These are phyloP conservation scores for Inonotus obliquus DNA, from an alignment of 1,284 basidiomycete genomes.

Conservation along the genomic window DNA sequence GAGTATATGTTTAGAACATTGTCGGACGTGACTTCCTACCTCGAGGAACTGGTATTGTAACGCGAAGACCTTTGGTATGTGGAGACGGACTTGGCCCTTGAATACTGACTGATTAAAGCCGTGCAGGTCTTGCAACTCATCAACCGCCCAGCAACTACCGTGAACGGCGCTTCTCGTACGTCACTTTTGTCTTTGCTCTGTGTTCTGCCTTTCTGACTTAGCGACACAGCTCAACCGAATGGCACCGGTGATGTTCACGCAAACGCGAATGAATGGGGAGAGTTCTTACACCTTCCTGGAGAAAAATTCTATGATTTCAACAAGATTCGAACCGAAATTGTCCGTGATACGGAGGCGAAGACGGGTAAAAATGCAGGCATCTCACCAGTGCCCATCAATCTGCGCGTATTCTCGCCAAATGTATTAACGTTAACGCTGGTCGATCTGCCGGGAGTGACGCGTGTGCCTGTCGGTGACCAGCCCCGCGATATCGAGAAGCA, in stretches of 20 bases:
- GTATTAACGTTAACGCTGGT: conserved; percentile 96
- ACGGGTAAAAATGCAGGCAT: conserved; percentile 97
- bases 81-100: conserved; percentile 20
- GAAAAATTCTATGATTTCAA: conserved; percentile 98
- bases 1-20: conserved; percentile 65
- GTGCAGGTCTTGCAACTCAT: conserved; percentile 91
- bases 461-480: conserved; percentile 97
- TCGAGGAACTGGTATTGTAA: conserved; percentile 97
- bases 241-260: conserved; percentile 59
- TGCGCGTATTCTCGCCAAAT: conserved; percentile 95
- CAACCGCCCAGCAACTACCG: conserved; percentile 59
- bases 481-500: conserved; percentile 97
- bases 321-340: conserved; percentile 95
- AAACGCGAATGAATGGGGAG: conserved; percentile 96
- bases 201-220: conserved; percentile 15
- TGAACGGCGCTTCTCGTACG: conserved; percentile 21
- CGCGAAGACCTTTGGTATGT: conserved; percentile 82
- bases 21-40: conserved; percentile 96
- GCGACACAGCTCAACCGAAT: conserved; percentile 38
- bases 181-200: conserved; percentile 22
- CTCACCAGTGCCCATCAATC: conserved; percentile 93
- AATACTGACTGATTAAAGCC: conserved; percentile 7
- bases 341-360: conserved; percentile 95
- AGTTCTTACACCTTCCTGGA: conserved; percentile 93
- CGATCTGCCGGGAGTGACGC: conserved; percentile 94